phyloP scores from a whole-genome alignment of 1,284 basidiomycete species.

The Irpex sp. region DNA sequence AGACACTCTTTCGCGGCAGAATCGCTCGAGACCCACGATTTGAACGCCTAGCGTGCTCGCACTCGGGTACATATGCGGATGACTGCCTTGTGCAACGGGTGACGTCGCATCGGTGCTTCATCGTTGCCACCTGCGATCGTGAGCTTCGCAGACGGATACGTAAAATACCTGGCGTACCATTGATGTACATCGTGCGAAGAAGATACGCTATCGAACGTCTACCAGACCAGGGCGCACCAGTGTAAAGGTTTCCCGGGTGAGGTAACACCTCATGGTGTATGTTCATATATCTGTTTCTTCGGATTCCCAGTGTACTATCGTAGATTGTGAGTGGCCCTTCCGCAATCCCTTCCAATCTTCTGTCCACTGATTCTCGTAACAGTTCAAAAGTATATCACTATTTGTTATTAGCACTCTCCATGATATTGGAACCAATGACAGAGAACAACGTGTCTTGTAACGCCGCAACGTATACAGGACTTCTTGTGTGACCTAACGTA shows the following conservation, averaged over 20 bases:
- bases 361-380: neutral
- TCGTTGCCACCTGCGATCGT: constrained; percentile 97
- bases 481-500: neutral
- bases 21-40: constrained; percentile 97
- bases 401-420: neutral
- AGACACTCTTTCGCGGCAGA: constrained; percentile 36
- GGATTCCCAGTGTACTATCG: neutral
- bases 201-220: constrained; percentile 91
- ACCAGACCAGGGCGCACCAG: constrained; percentile 86
- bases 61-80: constrained; percentile 96
- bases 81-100: constrained; percentile 97
- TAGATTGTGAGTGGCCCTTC: neutral
- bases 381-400: neutral
- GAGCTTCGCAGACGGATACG: constrained; percentile 90
- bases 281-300: neutral
- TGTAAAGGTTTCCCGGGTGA: constrained; percentile 11
- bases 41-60: constrained; percentile 89
- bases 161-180: constrained; percentile 90
- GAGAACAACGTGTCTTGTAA: neutral
- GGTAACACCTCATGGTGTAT: neutral
- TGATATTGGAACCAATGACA: neutral
- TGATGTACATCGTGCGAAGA: constrained; percentile 94
- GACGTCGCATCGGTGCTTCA: constrained; percentile 92
- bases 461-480: neutral
- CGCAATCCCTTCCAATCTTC: neutral